Evolutionary conservation across 306 rosid species (phyloP).

Genomic region (Gastrolobium bilobum): DNA sequence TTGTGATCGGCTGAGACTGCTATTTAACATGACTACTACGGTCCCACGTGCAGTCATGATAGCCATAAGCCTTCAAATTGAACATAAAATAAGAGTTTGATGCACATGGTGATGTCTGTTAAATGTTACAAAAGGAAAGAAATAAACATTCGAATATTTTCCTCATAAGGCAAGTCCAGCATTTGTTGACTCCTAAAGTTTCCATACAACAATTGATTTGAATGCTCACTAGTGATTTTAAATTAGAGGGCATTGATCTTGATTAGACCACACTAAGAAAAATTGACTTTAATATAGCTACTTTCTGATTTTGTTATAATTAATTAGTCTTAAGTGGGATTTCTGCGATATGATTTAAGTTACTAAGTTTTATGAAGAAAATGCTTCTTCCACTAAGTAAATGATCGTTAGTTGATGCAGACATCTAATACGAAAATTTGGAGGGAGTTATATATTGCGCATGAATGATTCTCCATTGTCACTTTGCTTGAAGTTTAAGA

Average conservation of each 20-base stretch:
- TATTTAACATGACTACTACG: conserved; percentile 70
- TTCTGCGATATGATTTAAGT: conserved; percentile 41
- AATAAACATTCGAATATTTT: conserved; percentile 59
- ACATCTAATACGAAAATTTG: neutral
- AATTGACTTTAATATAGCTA: conserved; percentile 34
- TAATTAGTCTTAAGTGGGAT: neutral
- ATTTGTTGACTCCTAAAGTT: conserved; percentile 38
- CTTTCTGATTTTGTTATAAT: conserved; percentile 23
- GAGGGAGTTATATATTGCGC: neutral
- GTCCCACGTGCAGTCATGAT: conserved; percentile 62
- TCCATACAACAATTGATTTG: conserved; percentile 53
- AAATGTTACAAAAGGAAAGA: conserved; percentile 48
- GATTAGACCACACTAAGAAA: conserved; percentile 86
- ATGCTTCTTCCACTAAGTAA: conserved; percentile 73
- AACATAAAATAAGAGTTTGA: conserved; percentile 54
- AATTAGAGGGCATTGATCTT: conserved; percentile 49
- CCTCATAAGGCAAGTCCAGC: conserved; percentile 57
- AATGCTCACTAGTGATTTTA: conserved; percentile 31
- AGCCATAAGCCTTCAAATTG: conserved; percentile 43
- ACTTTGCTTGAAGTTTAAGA: conserved; percentile 40
- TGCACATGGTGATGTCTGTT: conserved; percentile 69
- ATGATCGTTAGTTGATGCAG: conserved; percentile 12
- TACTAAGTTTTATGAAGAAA: conserved; percentile 47
- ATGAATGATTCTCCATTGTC: conserved; percentile 21
- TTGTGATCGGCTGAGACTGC: conserved; percentile 40